These are phyloP conservation scores for Alternaria arborescens DNA, from an alignment of 2,329 filamentous ascomycete species.

Conservation along the genomic window DNA sequence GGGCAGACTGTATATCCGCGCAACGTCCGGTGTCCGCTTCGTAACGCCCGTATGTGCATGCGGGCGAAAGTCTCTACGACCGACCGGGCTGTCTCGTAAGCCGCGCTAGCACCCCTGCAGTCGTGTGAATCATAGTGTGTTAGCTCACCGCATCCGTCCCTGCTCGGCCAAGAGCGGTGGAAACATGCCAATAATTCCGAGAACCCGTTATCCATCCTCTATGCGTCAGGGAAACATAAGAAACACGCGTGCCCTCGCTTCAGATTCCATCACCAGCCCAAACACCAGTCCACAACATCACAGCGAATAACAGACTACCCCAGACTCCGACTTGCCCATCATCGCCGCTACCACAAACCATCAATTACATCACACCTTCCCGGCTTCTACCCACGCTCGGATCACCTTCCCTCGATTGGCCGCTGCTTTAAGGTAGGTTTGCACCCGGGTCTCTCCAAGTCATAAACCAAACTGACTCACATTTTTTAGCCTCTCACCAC, in stretches of 20 bases:
- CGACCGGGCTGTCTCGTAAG: conserved; percentile 16
- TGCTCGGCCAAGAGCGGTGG: conserved; percentile 38
- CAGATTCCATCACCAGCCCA: conserved; percentile 19
- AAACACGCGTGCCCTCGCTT: conserved; percentile 37
- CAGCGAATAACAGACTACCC: not conserved
- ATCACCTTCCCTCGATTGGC: conserved; percentile 48
- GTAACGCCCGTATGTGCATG: conserved; percentile 17
- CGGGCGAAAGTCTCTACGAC: conserved; percentile 19
- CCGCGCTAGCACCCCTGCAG: conserved; percentile 26
- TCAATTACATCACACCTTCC: conserved; percentile 20
- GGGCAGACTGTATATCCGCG: conserved; percentile 15
- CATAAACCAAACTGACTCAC: conserved; percentile 63
- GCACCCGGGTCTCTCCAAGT: conserved; percentile 41
- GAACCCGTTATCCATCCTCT: conserved; percentile 37
- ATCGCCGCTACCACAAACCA: not conserved
- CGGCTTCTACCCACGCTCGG: conserved; percentile 32
- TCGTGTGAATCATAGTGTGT: conserved; percentile 33
- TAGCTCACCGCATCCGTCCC: conserved; percentile 27
- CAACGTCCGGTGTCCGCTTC: conserved; percentile 18
- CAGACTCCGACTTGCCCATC: not conserved
- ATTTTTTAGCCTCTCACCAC: conserved; percentile 37
- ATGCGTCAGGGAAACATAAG: conserved; percentile 43
- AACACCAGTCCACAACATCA: conserved; percentile 8
- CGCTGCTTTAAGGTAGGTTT: conserved; percentile 45
- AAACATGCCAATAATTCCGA: conserved; percentile 40